Evolutionary conservation across 2,329 filamentous ascomycete species (phyloP), one percentile per base, ranked within the genome.

Genomic region (Pseudogymnoascus sp.): DNA sequence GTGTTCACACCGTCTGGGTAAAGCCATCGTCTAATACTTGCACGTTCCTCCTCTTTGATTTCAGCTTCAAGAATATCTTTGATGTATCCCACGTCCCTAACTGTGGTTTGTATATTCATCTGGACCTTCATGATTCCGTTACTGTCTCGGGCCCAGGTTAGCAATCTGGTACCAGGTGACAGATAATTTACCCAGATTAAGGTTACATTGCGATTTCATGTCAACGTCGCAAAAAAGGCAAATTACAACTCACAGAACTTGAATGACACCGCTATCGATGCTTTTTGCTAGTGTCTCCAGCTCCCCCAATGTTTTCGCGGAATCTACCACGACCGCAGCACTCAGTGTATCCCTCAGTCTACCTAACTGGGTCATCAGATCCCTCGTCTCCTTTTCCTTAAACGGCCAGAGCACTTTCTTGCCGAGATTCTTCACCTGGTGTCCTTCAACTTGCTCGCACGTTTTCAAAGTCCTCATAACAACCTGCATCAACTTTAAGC

Each of bases 361-460:
- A 4, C 35, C 14, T 37, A 37, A n/a, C n/a, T 58, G 61, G 14
- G 25, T n/a, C 12, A 62, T 57, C 6, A 47, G 39, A 28, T 62
- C 61, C 43, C 57, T 62, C 25, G 61, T 62, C 22, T 62, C 61
- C 35, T 58, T 60, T 37, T 62, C 61, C 30, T 60, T 60, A 16
- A 62, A 62, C 14, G 61, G 61, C 61, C 61, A 62, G n/a, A 60
- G n/a, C 18, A 62, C 12, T 37, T 37, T 60, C 32, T 61, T 60
- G 7, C 61, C 58, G 25, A 62, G 18, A 39, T 62, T 62, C 11
- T 41, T 62, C 32, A 60, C 20, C n/a, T 60, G 28, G 25, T 43
- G 58, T 18, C 61, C 61, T n/a, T 38, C 41, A 7, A 57, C 28
- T n/a, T 43, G 59, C 59, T 62, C 32, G 39, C 61, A 62, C 11